Base-by-base conservation (phyloP, 202 grass and related monocot genomes). In the Hordeum pubiflorum region DNA sequence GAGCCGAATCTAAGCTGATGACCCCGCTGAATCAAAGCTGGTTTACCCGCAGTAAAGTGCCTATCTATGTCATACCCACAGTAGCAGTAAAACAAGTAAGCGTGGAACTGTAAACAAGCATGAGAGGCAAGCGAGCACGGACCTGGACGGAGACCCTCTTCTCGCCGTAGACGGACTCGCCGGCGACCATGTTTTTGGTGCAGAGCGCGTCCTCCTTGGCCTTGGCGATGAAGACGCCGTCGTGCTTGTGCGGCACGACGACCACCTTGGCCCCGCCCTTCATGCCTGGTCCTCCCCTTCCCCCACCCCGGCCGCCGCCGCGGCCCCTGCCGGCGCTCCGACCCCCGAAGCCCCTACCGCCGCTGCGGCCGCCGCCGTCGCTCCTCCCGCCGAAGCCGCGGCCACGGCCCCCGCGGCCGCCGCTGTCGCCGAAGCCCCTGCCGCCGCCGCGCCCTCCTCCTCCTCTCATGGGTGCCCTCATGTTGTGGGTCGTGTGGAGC, bases 141-240 rank as follows among this genome's bases (percentile, higher is more conserved):
- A 94, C 92, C 95, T 91, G 95, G 24, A 98, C 82, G 10, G 95
- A 94, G 17, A 98, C 29, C 2, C 95, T 90, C 84, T 94, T 98
- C 89, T 98, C 95, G 2, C 86, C 86, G 39, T 94, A 98, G 44
- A 98, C 95, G 27, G 90, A 89, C 79, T 95, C 95, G 11, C 95
- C 92, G 0, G 86, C 4, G 3, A 79, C 95, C 92, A 98, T 81
- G 61, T 98, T 98, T 90, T 91, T 93, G 1, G 95, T 95, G 84
- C 90, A 89, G 83, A 98, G 95, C 10, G 92, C 95, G 54, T 98
- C 95, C 78, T 98, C 95, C 86, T 97, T 97, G 31, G 84, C 83
- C 73, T 92, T 93, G 31, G 92, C 87, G 63, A 97, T 86, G 82
- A 97, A 97, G 14, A 97, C 82, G 1, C 92, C 92, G 21, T 83